Conservation (phyloP, 2,329 filamentous ascomycete genomes). For the Pleurostoma richardsiae region DNA sequence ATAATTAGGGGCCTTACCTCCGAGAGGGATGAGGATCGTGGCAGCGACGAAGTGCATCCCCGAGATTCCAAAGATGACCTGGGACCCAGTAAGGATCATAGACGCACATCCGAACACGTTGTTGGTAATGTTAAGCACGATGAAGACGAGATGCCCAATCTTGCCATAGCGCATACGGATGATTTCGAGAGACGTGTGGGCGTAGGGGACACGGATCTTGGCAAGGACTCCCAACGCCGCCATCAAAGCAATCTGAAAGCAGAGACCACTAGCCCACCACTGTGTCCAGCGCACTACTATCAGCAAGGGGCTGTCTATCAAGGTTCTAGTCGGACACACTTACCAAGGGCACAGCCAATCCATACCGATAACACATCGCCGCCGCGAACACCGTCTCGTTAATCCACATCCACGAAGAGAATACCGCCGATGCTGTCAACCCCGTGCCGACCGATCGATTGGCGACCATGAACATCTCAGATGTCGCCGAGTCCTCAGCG, state of each 20-base stretch:
- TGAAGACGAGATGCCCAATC: slow-evolving; percentile 31
- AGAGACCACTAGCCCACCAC: slow-evolving; percentile 22
- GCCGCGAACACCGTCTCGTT: slow-evolving; percentile 33
- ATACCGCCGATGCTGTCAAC: slow-evolving; percentile 22
- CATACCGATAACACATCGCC: slow-evolving; percentile 22
- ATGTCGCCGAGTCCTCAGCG: slow-evolving; percentile 33
- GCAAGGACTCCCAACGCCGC: slow-evolving; percentile 40
- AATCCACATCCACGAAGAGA: slow-evolving; percentile 34
- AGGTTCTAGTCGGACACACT: slow-evolving; percentile 2
- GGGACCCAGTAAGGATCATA: slow-evolving; percentile 39
- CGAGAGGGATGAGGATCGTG: slow-evolving; percentile 37
- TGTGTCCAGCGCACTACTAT: slow-evolving; percentile 16
- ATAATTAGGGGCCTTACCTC: slow-evolving; percentile 19
- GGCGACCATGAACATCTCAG: slow-evolving; percentile 36
- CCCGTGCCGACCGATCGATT: slow-evolving; percentile 22
- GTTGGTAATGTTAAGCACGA: slow-evolving; percentile 32
- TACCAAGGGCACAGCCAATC: slow-evolving; percentile 16
- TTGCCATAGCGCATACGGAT: slow-evolving; percentile 40
- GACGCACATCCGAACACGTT: slow-evolving; percentile 37
- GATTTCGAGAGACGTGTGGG: slow-evolving; percentile 45
- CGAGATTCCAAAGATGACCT: slow-evolving; percentile 38
- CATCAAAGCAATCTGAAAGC: slow-evolving; percentile 44
- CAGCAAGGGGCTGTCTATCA: background rate
- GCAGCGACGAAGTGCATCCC: slow-evolving; percentile 43
- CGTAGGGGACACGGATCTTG: slow-evolving; percentile 43